phyloP scores from a whole-genome alignment of 768 basidiomycete species.

The Butyriboletus loyo region DNA sequence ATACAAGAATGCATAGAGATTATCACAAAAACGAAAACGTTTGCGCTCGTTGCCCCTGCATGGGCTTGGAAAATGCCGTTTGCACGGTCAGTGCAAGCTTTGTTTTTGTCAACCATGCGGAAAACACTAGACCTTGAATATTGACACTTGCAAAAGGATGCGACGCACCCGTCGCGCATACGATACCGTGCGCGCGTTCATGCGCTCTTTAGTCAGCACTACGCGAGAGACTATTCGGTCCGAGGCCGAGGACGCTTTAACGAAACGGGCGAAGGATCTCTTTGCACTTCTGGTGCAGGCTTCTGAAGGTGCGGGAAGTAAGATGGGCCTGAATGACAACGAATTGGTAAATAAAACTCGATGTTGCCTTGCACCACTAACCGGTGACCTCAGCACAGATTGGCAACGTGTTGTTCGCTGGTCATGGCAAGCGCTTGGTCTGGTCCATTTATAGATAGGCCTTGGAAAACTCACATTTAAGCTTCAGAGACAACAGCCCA shows the following conservation, averaged over 20 bases:
- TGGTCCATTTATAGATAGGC: background rate
- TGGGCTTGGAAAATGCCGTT: conserved; percentile 26
- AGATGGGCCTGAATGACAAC: conserved; percentile 10
- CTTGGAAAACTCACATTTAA: background rate
- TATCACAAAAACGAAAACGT: conserved; percentile 8
- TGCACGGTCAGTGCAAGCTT: conserved; percentile 6
- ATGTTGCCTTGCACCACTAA: background rate
- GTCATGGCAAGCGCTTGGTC: conserved; percentile 42
- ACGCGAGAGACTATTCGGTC: conserved; percentile 12
- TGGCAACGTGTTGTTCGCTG: conserved; percentile 56
- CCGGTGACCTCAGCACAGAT: conserved; percentile 33
- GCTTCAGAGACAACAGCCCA: conserved; percentile 33
- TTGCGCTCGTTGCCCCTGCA: conserved; percentile 16
- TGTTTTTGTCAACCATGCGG: background rate
- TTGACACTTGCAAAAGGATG: conserved; percentile 10
- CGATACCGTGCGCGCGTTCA: conserved; percentile 21
- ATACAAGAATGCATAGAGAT: conserved; percentile 21
- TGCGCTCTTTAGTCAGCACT: conserved; percentile 12
- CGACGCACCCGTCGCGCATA: conserved; percentile 18
- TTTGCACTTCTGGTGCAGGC: conserved; percentile 22
- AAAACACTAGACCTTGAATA: background rate
- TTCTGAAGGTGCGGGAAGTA: conserved; percentile 19
- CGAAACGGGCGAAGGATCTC: conserved; percentile 13
- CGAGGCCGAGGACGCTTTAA: background rate
- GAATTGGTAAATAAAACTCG: conserved; percentile 15